Conservation (phyloP, 768 basidiomycete genomes). For the Artomyces pyxidatus region DNA sequence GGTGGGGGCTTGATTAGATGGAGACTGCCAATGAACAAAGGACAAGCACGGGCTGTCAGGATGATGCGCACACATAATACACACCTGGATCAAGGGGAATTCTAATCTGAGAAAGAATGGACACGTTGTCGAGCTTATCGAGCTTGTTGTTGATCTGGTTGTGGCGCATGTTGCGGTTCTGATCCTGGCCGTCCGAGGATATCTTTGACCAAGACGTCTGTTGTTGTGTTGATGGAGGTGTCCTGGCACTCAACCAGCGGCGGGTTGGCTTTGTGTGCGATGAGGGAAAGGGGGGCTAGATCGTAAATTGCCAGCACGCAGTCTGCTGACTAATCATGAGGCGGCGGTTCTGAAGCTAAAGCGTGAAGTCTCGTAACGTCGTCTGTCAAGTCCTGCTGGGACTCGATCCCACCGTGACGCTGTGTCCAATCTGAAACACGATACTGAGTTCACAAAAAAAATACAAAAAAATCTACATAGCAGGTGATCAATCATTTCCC, state of each 20-base stretch:
- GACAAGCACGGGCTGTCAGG: neutral
- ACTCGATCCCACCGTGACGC: no score
- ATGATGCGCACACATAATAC: constrained; percentile 5
- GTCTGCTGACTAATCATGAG: no score
- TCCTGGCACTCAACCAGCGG: constrained; percentile 46
- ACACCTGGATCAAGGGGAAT: constrained; percentile 46
- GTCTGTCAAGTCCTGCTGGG: no score
- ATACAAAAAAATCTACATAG: no score
- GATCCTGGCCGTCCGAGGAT: constrained; percentile 51
- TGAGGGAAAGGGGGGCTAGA: constrained; percentile 12
- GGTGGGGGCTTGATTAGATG: constrained; percentile 37
- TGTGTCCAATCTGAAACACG: no score
- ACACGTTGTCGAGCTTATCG: constrained; percentile 36
- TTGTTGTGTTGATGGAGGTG: constrained; percentile 47
- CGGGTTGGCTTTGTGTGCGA: constrained; percentile 22
- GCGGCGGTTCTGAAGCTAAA: no score
- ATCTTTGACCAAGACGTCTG: constrained; percentile 52
- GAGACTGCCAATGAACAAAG: constrained; percentile 29
- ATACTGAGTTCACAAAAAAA: no score
- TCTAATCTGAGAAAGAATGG: constrained; percentile 35
- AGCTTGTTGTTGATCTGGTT: constrained; percentile 47
- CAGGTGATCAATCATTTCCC: no score
- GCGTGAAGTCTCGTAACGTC: no score
- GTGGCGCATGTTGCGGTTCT: constrained; percentile 61
- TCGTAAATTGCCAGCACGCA: no score